Base-by-base conservation (phyloP, 768 basidiomycete genomes). In the Mycena haematopus region DNA sequence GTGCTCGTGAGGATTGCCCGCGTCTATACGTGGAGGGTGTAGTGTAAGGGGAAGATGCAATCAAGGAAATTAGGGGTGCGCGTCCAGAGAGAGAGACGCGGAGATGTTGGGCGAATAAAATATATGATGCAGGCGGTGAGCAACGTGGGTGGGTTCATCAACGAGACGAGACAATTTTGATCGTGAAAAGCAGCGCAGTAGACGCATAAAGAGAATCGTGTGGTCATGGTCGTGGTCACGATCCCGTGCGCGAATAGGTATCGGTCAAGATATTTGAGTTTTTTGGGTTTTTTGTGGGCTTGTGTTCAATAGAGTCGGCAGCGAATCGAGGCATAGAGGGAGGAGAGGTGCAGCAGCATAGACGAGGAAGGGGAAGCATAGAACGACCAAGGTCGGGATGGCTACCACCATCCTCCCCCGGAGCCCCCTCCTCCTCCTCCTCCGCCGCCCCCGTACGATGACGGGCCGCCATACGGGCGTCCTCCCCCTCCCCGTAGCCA, bases 161-260 rank as follows among this genome's bases (percentile, higher is more conserved):
- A 72, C 68, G 73, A 74, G 84, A 84, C 81, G 78, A 79, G 79
- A 79, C 77, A 76, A 78, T 75, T 69, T 74, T 68, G 73, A 79
- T 71, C 76, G 69, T 75, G 80, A 83, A 85, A 84, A 87, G 86
- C 84, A 87, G 86, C 84, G 84, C 84, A 82, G 53, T 35, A 61
- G 58, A 61, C 45, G 55, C 52, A 67, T 66, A 25, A 40, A 51
- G 58, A 60, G 40, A 58, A 65, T 61, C 65, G 65, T 68, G 68
- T 68, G 66, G 68, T 69, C 65, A 65, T 67, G 60, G 65, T 60
- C 63, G 58, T 60, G 57, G 65, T 63, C 56, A 47, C 47, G 52
- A 58, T 53, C 58, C 59, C 55, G 55, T 49, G 62, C 52, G 64
- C 58, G 64, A 61, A 65, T 56, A 55, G 52, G 58, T 56, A 35